Percentiles rank a stretch among this genome's conserved stretches.
These are phyloP conservation scores for Aquilaria agallochum DNA, from an alignment of 441 rosid genomes.

Conservation along the genomic window DNA sequence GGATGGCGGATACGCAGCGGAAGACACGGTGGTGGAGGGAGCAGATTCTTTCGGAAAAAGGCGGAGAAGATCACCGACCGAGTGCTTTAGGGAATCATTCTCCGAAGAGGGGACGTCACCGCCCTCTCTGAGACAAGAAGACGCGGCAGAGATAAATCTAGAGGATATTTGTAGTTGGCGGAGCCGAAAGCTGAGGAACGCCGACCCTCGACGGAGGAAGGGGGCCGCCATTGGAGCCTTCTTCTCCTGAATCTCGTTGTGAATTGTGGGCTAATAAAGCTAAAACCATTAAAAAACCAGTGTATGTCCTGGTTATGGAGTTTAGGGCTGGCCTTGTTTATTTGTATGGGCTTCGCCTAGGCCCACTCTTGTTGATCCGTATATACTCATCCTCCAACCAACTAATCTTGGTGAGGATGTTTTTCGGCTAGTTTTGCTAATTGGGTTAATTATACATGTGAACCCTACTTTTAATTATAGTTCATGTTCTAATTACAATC, in stretches of 20 bases:
- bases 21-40: slow-evolving; percentile 16
- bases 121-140: slow-evolving; percentile 33
- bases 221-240: slow-evolving; percentile 33
- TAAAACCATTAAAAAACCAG: neutral
- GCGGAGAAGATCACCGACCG: too few species aligned
- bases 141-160: slow-evolving; percentile 26
- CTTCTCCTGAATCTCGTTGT: neutral
- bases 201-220: slow-evolving; percentile 28
- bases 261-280: neutral
- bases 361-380: too few species aligned
- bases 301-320: too few species aligned
- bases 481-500: too few species aligned
- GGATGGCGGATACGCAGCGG: slow-evolving; percentile 28
- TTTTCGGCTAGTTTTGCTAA: too few species aligned
- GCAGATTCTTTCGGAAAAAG: too few species aligned
- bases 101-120: slow-evolving; percentile 30
- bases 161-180: slow-evolving; percentile 26
- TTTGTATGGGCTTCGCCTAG: too few species aligned
- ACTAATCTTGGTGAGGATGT: too few species aligned
- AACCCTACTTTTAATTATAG: too few species aligned
- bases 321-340: too few species aligned
- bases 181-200: slow-evolving; percentile 34
- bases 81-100: slow-evolving; percentile 3
- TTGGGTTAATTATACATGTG: too few species aligned
- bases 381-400: too few species aligned